Conservation (phyloP, 2,329 filamentous ascomycete species). For the Botrytis byssoidea region DNA sequence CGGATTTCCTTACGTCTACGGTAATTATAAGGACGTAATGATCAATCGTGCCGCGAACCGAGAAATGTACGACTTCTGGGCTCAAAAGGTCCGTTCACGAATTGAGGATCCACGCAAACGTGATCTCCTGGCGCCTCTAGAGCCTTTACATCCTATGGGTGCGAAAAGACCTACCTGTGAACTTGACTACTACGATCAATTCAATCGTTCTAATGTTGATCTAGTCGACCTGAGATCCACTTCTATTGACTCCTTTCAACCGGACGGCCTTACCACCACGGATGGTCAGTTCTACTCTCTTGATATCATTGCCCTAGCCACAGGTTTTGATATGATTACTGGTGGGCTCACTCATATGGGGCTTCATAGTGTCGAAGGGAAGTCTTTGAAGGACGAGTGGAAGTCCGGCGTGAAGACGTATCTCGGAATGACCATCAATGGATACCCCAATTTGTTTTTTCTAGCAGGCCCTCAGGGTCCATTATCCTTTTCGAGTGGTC, state of each 20-base stretch:
- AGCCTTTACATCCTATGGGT: neutral
- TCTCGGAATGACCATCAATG: neutral
- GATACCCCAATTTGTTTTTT: neutral
- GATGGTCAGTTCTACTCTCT: neutral
- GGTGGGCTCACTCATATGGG: neutral
- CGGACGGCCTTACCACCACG: neutral
- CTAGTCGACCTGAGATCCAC: neutral
- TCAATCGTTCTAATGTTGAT: neutral
- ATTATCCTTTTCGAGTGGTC: neutral
- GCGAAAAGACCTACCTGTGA: neutral
- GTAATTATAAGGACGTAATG: neutral
- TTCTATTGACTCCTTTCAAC: neutral
- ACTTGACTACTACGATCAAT: neutral
- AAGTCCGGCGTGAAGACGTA: neutral
- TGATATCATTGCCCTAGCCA: neutral
- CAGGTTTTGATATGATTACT: neutral
- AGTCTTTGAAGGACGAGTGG: neutral
- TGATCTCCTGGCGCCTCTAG: neutral
- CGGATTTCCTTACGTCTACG: neutral
- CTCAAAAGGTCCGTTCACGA: neutral
- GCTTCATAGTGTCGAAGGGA: neutral
- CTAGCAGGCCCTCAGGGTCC: neutral
- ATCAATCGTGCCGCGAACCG: neutral
- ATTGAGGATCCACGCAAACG: neutral
- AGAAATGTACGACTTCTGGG: neutral